These are phyloP conservation scores for Ceriops decandra DNA, from an alignment of 345 rosid species.

Conservation along the genomic window DNA sequence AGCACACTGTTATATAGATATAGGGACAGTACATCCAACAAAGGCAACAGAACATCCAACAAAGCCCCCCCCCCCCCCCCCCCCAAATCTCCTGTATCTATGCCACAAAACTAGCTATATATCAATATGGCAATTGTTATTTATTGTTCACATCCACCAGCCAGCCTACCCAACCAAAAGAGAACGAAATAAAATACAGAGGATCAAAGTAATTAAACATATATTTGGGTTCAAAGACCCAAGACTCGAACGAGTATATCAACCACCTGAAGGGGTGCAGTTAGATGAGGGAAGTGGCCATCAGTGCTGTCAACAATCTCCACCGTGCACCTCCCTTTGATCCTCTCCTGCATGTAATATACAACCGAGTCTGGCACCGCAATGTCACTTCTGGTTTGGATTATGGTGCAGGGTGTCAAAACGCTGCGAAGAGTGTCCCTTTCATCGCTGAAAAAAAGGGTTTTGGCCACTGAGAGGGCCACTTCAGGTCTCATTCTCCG, in stretches of 20 bases:
- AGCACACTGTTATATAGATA: no score
- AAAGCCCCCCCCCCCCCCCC: no score
- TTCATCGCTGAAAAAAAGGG: constrained; percentile 53
- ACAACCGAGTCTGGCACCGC: constrained; percentile 56
- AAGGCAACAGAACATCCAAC: no score
- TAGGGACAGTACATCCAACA: no score
- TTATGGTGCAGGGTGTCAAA: constrained; percentile 48
- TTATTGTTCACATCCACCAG: no score
- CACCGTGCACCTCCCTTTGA: constrained; percentile 51
- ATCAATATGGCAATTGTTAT: no score
- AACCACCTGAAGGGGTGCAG: constrained; percentile 51
- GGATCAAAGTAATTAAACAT: no score
- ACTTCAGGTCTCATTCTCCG: constrained; percentile 50
- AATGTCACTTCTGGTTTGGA: constrained; percentile 48
- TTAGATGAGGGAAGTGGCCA: constrained; percentile 77
- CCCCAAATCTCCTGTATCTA: no score
- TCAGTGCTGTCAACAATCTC: constrained; percentile 39
- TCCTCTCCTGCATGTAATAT: constrained; percentile 58
- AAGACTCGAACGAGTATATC: constrained; percentile 38
- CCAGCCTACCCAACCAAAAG: no score
- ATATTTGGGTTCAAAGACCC: constrained; percentile 12
- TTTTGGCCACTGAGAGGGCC: constrained; percentile 52
- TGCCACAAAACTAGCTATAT: no score
- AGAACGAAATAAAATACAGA: no score
- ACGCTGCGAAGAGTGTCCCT: constrained; percentile 48